phyloP scores from a whole-genome alignment of 805 yeast species.

The Ogataea kodamae region DNA sequence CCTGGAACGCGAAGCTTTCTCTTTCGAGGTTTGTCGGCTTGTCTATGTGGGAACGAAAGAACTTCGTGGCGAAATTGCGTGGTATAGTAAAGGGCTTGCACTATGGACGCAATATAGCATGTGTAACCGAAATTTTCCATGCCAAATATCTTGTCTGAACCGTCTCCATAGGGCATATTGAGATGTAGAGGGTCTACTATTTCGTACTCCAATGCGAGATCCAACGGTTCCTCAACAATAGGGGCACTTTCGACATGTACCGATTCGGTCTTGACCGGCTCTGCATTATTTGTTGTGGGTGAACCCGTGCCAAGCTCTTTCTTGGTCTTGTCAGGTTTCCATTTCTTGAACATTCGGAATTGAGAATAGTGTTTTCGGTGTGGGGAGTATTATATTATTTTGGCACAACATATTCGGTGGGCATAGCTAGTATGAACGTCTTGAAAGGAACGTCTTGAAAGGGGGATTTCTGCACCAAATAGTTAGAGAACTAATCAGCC shows the following conservation, averaged over 20 bases:
- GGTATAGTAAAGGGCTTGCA: slow-evolving; percentile 82
- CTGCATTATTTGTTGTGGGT: background rate
- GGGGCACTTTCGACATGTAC: slow-evolving; percentile 19
- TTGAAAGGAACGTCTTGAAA: too few species aligned
- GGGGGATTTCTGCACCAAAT: too few species aligned
- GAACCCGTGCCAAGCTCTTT: slow-evolving; percentile 7
- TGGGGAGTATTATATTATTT: slow-evolving; percentile 6
- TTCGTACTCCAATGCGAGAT: slow-evolving; percentile 23
- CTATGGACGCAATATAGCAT: slow-evolving; percentile 89
- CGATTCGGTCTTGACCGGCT: slow-evolving; percentile 16
- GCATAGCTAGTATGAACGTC: too few species aligned
- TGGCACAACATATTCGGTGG: too few species aligned
- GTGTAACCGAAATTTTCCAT: slow-evolving; percentile 88
- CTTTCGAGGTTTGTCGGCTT: slow-evolving; percentile 30
- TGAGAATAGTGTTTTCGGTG: slow-evolving; percentile 3
- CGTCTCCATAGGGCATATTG: slow-evolving; percentile 57
- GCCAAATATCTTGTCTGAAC: slow-evolving; percentile 68
- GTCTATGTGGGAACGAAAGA: slow-evolving; percentile 44
- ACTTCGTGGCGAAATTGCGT: slow-evolving; percentile 60
- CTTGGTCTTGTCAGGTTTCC: slow-evolving; percentile 26
- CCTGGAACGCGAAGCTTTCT: slow-evolving; percentile 42
- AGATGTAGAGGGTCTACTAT: slow-evolving; percentile 20
- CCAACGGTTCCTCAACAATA: slow-evolving; percentile 20
- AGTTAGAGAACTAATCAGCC: too few species aligned
- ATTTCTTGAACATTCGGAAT: slow-evolving; percentile 25